Base-by-base conservation (phyloP, 1,139 yeast genomes). In the Debaryomyces psychrophilus region DNA sequence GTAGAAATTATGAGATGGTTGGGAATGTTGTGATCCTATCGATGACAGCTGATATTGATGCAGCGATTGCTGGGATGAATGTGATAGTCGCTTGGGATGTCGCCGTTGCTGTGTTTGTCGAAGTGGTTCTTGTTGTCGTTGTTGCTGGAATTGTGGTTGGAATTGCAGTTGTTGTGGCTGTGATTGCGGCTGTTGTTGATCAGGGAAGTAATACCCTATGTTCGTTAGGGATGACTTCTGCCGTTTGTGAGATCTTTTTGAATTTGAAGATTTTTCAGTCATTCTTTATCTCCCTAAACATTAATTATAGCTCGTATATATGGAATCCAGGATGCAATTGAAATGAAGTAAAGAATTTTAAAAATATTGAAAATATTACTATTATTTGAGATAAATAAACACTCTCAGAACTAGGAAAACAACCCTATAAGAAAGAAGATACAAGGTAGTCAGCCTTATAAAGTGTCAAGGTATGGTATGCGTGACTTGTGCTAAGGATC, bases 151-250 rank as follows among this genome's bases (percentile, higher is more conserved):
- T n/a, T n/a, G 37, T 20, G 22, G 5, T 4, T 20, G 22, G 4
- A 5, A 20, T 5, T 20, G 22, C 22, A 5, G 22, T 20, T 20
- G 22, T 20, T 20, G 22, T 29, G 15, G 34, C n/a, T 29, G 34
- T 4, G 40, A 15, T 25, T 23, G 38, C 11, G 27, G 12, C 8
- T 11, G n/a, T 35, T 23, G 18, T 23, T 33, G 37, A 11, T 25
- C 28, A n/a, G 56, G 59, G 49, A 64, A 66, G 49, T 68, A 66
- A 50, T 64, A 68, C 25, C 70, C 67, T 20, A 62, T 55, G 51
- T 64, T 69, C 73, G 68, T 73, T 42, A 68, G 47, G 36, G 72
- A 69, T 48, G 74, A 69, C 54, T 71, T 71, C 61, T 71, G 77
- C 50, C 77, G 74, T 56, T 72, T 72, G 55, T 72, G 77, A 31